phyloP scores from a whole-genome alignment of 306 rosid species.

The Acacia acuminata region DNA sequence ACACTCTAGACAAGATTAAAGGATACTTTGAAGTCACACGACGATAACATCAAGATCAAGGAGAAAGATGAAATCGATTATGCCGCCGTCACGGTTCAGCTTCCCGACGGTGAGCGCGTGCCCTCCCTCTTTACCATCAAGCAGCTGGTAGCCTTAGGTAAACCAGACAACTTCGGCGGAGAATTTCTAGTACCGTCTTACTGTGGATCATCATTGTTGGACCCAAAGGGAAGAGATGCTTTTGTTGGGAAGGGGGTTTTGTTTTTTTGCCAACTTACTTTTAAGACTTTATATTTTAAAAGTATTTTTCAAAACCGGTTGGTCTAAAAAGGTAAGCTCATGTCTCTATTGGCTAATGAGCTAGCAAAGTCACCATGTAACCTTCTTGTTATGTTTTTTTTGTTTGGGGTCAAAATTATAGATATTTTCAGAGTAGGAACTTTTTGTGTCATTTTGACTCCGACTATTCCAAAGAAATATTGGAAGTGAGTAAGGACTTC shows the following conservation, averaged over 20 bases:
- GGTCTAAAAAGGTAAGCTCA: too few relatives aligned
- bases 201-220: slow-evolving; percentile 91
- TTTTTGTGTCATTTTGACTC: too few relatives aligned
- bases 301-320: too few relatives aligned
- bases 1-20: slow-evolving; percentile 91
- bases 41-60: slow-evolving; percentile 57
- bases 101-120: slow-evolving; percentile 88
- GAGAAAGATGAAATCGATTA: slow-evolving; percentile 78
- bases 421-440: too few relatives aligned
- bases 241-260: background rate
- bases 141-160: slow-evolving; percentile 46
- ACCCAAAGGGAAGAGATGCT: slow-evolving; percentile 98
- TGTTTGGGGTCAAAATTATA: too few relatives aligned
- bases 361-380: too few relatives aligned
- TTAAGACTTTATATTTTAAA: too few relatives aligned
- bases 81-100: slow-evolving; percentile 70
- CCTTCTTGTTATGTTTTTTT: too few relatives aligned
- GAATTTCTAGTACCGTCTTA: slow-evolving; percentile 81
- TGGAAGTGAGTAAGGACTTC: too few relatives aligned
- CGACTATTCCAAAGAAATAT: too few relatives aligned
- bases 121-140: slow-evolving; percentile 96
- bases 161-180: slow-evolving; percentile 69
- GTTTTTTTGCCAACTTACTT: too few relatives aligned
- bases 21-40: slow-evolving; percentile 81
- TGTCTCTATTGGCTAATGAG: too few relatives aligned